phyloP scores from a whole-genome alignment of 768 basidiomycete genomes.

The Sarcodon aspratus region DNA sequence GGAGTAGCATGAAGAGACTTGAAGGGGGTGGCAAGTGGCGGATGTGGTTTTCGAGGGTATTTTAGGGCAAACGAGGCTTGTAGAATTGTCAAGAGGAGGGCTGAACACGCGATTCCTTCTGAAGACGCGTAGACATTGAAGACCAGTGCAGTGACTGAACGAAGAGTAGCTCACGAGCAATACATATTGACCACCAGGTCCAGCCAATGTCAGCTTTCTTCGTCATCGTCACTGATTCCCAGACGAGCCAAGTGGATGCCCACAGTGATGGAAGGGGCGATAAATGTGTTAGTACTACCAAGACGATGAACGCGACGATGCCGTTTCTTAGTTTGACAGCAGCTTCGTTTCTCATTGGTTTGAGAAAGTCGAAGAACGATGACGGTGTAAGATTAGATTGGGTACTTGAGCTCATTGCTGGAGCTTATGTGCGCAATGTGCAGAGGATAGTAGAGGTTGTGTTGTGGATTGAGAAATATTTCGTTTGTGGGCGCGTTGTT shows the following conservation, averaged over 20 bases:
- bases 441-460: no score
- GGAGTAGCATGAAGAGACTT: not conserved
- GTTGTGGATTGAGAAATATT: no score
- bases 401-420: no score
- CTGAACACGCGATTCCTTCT: slow-evolving; percentile 12
- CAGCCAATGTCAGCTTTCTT: not conserved
- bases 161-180: slow-evolving; percentile 16
- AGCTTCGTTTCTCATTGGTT: slow-evolving; percentile 26
- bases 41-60: not conserved
- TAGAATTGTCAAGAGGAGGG: slow-evolving; percentile 17
- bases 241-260: slow-evolving; percentile 21
- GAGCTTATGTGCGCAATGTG: no score
- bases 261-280: slow-evolving; percentile 26
- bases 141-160: slow-evolving; percentile 25
- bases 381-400: no score
- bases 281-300: slow-evolving; percentile 24
- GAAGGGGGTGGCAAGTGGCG: not conserved
- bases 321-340: slow-evolving; percentile 27
- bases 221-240: slow-evolving; percentile 1
- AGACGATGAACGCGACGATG: slow-evolving; percentile 18
- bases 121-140: slow-evolving; percentile 24
- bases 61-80: slow-evolving; percentile 18
- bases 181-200: slow-evolving; percentile 15
- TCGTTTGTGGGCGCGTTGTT: no score
- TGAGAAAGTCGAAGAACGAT: slow-evolving; percentile 14